Base-by-base conservation (phyloP, 176 grass and related monocot genomes). In the Puccinellia tenuiflora region DNA sequence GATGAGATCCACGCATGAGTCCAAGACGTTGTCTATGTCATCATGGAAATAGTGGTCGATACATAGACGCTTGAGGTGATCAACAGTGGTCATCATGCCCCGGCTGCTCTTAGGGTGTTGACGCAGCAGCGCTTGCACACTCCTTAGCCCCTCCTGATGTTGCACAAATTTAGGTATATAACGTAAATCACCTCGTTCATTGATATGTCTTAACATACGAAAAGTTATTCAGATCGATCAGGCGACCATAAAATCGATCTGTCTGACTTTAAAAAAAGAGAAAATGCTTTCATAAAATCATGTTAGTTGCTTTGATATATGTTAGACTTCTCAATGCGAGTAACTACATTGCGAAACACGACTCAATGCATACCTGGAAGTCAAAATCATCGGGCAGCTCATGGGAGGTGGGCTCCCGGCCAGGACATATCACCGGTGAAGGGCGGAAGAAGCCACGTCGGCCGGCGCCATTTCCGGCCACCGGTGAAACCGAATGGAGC, bases 11-110 rank as follows among this genome's bases (percentile, higher is more conserved):
- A 5, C 20, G 30, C 76, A 84, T 1, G 60, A 34, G 29, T 26
- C 35, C 20, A 90, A 18, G 28, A 53, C 7, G 6, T 5, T 30
- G 2, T 79, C 5, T 16, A 88, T 83, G 24, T 85, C 79, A 17
- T 90, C 85, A 15, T 54, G 2, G 30, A 93, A 93, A 53, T 90
- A 73, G 57, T 88, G 80, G 22, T 88, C 88, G 21, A 93, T 72
- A 73, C 85, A 87, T 33, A 93, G 85, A 26, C 61, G 82, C 37
- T 59, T 87, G 9, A 93, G 82, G 79, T 81, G 81, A 39, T 93
- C 75, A 9, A 93, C 29, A 14, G 52, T 54, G 21, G 15, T 15
- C 59, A 93, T 28, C 42, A 52, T 26, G 59, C 82, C 79, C 57
- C 52, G 16, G 35, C 11, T 14, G 10, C 15, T 54, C 35, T 45